phyloP scores from a whole-genome alignment of 1,284 basidiomycete species.

The Leccinum fuscescens region DNA sequence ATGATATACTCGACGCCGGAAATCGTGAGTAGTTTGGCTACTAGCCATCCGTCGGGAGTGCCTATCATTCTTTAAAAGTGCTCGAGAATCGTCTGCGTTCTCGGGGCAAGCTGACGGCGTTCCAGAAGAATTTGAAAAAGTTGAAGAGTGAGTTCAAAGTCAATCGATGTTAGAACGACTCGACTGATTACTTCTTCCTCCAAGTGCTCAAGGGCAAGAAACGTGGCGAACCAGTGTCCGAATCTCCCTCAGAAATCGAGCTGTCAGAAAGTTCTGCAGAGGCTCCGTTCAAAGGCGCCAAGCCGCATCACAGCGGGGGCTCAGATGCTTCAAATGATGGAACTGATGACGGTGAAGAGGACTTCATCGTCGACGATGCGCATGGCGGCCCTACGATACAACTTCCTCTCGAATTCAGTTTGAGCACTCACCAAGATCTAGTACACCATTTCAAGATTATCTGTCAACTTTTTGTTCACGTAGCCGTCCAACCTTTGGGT shows the following conservation, averaged over 20 bases:
- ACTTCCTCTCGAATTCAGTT: constrained; percentile 75
- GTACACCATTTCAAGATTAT: constrained; percentile 80
- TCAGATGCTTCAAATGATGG: constrained; percentile 23
- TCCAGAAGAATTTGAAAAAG: constrained; percentile 59
- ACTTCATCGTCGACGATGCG: constrained; percentile 71
- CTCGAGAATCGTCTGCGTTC: constrained; percentile 60
- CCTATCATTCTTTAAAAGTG: constrained; percentile 45
- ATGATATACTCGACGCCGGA: constrained; percentile 54
- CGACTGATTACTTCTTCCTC: constrained; percentile 1
- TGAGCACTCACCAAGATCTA: constrained; percentile 72
- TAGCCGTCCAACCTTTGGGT: constrained; percentile 59
- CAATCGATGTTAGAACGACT: neutral
- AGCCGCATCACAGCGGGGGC: constrained; percentile 18
- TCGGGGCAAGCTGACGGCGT: constrained; percentile 57
- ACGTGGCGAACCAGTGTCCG: constrained; percentile 39
- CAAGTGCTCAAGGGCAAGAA: constrained; percentile 45
- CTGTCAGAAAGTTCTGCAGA: constrained; percentile 31
- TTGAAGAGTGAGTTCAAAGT: constrained; percentile 50
- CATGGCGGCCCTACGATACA: constrained; percentile 40
- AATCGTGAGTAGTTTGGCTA: constrained; percentile 40
- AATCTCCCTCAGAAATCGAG: constrained; percentile 38
- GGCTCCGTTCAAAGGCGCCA: constrained; percentile 31
- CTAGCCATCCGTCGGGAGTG: neutral
- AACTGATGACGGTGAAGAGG: constrained; percentile 26
- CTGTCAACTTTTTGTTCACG: constrained; percentile 81